Evolutionary conservation across 2,329 filamentous ascomycete genomes (phyloP).

Genomic region (Paecilomyces fulvus): DNA sequence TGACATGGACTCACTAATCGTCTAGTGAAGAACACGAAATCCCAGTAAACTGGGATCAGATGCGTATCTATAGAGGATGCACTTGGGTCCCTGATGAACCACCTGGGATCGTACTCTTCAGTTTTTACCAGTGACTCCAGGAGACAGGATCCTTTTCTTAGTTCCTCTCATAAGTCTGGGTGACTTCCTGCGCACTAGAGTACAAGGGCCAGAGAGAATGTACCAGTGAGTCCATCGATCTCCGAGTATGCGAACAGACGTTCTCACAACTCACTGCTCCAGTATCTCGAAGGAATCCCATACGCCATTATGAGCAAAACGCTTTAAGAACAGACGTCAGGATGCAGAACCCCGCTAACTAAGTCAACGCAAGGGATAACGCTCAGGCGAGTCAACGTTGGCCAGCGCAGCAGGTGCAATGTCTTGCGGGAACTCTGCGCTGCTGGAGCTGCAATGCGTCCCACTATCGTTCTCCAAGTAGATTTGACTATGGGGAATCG

Average conservation of each 20-base stretch:
- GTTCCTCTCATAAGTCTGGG: background rate
- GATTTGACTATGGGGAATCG: background rate
- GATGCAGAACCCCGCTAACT: background rate
- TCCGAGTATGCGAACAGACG: background rate
- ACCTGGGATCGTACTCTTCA: background rate
- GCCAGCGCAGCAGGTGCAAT: conserved; percentile 14
- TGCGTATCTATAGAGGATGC: background rate
- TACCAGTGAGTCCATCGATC: background rate
- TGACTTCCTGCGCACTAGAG: background rate
- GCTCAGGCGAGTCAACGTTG: conserved; percentile 14
- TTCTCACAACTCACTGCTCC: background rate
- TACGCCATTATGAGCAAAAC: background rate
- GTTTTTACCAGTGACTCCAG: background rate
- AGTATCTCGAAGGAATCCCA: background rate
- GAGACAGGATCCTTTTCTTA: background rate
- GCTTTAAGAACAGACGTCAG: background rate
- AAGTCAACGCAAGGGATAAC: conserved; percentile 8
- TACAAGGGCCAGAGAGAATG: background rate
- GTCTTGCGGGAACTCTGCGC: background rate
- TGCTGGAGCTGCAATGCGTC: background rate
- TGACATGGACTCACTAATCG: background rate
- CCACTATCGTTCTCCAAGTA: background rate
- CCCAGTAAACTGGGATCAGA: background rate
- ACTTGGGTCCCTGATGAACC: background rate
- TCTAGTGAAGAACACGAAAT: background rate